These are phyloP conservation scores for Oryza australiensis DNA, from an alignment of 176 grass and related monocot species.

Conservation along the genomic window DNA sequence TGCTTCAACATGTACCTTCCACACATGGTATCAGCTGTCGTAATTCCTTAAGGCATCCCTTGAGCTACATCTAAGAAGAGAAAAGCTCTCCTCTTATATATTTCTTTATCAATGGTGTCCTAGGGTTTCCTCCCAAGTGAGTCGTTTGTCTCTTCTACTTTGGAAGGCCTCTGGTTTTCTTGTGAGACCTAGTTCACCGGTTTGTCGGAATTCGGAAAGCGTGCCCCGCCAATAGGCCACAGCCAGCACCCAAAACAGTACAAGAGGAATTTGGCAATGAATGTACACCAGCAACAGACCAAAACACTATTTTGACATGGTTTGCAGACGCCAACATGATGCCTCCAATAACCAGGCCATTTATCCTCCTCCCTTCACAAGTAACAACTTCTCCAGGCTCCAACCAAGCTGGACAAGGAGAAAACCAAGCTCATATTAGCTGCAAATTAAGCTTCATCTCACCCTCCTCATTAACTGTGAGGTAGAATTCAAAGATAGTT, in stretches of 20 bases:
- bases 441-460: not conserved
- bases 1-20: too few species aligned
- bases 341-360: not conserved
- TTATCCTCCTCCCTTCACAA: slow-evolving; percentile 14
- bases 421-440: too few species aligned
- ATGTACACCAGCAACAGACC: slow-evolving; percentile 25
- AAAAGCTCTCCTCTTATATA: not conserved
- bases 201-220: not conserved
- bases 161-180: slow-evolving; percentile 36
- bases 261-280: slow-evolving; percentile 21
- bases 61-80: too few species aligned
- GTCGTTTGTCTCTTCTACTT: slow-evolving; percentile 39
- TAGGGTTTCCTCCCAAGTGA: slow-evolving; percentile 34
- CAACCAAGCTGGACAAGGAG: not conserved
- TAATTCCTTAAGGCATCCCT: too few species aligned
- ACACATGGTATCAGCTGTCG: too few species aligned
- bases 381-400: not conserved
- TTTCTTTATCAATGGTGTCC: slow-evolving; percentile 11
- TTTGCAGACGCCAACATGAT: slow-evolving; percentile 28
- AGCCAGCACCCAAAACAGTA: slow-evolving; percentile 23
- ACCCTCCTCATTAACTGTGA: not conserved
- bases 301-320: slow-evolving; percentile 41
- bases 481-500: too few species aligned
- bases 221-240: slow-evolving; percentile 28
- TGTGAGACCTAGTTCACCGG: slow-evolving; percentile 38